Evolutionary conservation across 305 asterid species (phyloP).

Genomic region (Fraxinus paxiana): DNA sequence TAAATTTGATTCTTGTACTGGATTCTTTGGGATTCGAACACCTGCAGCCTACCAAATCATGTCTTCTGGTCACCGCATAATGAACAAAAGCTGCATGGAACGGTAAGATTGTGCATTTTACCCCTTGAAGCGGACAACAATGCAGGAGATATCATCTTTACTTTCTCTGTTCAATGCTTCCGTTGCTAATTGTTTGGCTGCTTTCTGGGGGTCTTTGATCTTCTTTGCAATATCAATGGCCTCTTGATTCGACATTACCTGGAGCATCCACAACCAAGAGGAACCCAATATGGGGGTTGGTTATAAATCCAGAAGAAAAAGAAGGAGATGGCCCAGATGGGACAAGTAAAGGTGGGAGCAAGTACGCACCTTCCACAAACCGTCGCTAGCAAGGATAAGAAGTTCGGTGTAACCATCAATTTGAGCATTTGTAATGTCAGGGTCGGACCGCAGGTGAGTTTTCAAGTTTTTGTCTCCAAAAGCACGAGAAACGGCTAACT

Average conservation of each 20-base stretch:
- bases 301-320: not conserved
- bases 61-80: constrained; percentile 11
- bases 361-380: constrained; percentile 83
- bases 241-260: constrained; percentile 88
- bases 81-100: constrained; percentile 33
- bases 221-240: constrained; percentile 66
- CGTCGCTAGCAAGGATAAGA: constrained; percentile 93
- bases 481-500: constrained; percentile 94
- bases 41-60: constrained; percentile 16
- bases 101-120: not conserved
- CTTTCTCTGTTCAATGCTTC: constrained; percentile 79
- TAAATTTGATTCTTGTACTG: not conserved
- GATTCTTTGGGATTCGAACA: not conserved
- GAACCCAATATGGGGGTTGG: not conserved
- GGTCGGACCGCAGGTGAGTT: constrained; percentile 78
- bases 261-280: constrained; percentile 1
- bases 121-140: constrained; percentile 66
- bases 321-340: not conserved
- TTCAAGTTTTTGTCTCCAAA: constrained; percentile 92
- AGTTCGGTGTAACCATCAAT: constrained; percentile 60
- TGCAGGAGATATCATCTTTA: constrained; percentile 85
- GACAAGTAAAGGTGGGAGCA: not conserved
- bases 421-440: constrained; percentile 57
- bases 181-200: constrained; percentile 61
- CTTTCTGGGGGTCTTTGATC: constrained; percentile 71